Percentiles rank a stretch among this genome's conserved stretches.
Evolutionary conservation across 768 basidiomycete species (phyloP).

Genomic region (Daedalea quercina): DNA sequence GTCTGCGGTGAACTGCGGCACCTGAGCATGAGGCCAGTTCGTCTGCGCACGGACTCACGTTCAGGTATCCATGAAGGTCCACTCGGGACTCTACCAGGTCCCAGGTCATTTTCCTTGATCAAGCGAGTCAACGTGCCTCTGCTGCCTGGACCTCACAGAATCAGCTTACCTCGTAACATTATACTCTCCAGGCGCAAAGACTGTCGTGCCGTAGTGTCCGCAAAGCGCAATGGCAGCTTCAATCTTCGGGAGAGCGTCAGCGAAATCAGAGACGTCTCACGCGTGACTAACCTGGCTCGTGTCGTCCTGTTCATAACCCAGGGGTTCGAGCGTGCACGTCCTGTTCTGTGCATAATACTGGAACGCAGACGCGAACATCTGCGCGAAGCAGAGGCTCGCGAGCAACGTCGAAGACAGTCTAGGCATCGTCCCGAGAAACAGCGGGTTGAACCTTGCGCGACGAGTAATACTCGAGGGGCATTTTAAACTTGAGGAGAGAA

Average conservation of each 20-base stretch:
- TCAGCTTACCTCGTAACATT: constrained; percentile 47
- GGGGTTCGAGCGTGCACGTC: constrained; percentile 17
- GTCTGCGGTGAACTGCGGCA: constrained; percentile 42
- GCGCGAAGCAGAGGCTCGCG: not conserved
- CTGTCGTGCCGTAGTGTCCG: constrained; percentile 39
- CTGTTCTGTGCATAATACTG: not conserved
- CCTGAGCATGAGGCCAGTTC: not conserved
- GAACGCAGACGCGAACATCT: not conserved
- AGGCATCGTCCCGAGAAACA: not conserved
- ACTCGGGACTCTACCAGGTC: constrained; percentile 36
- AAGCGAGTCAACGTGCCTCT: not conserved
- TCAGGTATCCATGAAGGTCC: constrained; percentile 36
- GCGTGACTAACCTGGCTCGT: constrained; percentile 14
- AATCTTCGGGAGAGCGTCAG: constrained; percentile 26
- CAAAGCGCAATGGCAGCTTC: constrained; percentile 42
- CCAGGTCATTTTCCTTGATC: constrained; percentile 47
- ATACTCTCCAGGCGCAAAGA: constrained; percentile 38
- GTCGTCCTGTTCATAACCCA: constrained; percentile 19
- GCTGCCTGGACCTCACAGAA: too few relatives aligned
- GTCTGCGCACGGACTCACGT: constrained; percentile 25
- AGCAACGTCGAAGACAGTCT: not conserved
- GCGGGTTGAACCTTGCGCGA: not conserved
- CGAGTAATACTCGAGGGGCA: not conserved
- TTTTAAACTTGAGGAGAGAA: not conserved
- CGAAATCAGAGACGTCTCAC: not conserved